These are phyloP conservation scores for Annulohypoxylon bovei DNA, from an alignment of 495 filamentous ascomycete genomes.

Conservation along the genomic window DNA sequence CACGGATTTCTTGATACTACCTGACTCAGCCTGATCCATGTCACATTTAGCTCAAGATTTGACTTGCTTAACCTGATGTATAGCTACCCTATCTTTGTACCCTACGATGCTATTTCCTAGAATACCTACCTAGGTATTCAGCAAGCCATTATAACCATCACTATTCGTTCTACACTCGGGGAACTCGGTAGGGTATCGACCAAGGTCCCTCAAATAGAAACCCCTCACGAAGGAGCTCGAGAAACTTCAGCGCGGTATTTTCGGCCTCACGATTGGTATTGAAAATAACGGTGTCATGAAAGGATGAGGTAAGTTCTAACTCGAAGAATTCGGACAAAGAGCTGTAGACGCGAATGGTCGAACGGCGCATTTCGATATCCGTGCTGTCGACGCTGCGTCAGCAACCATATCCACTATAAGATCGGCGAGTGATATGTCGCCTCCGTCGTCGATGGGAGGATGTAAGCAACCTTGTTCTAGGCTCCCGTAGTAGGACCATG, in stretches of 20 bases:
- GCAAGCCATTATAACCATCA: too few species aligned
- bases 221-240: background rate
- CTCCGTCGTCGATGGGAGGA: background rate
- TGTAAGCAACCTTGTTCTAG: background rate
- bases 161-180: background rate
- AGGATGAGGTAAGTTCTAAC: background rate
- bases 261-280: background rate
- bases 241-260: background rate
- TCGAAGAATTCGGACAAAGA: background rate
- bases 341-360: background rate
- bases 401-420: background rate
- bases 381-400: background rate
- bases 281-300: background rate
- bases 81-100: background rate
- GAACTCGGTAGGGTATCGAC: background rate
- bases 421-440: background rate
- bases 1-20: background rate
- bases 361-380: background rate
- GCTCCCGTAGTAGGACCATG: background rate
- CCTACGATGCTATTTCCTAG: background rate
- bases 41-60: background rate
- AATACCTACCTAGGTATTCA: too few species aligned
- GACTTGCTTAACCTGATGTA: background rate
- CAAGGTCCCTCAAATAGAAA: background rate
- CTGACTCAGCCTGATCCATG: background rate